Evolutionary conservation across 2,329 filamentous ascomycete species (phyloP).

Genomic region (Didymellaceae sp.): DNA sequence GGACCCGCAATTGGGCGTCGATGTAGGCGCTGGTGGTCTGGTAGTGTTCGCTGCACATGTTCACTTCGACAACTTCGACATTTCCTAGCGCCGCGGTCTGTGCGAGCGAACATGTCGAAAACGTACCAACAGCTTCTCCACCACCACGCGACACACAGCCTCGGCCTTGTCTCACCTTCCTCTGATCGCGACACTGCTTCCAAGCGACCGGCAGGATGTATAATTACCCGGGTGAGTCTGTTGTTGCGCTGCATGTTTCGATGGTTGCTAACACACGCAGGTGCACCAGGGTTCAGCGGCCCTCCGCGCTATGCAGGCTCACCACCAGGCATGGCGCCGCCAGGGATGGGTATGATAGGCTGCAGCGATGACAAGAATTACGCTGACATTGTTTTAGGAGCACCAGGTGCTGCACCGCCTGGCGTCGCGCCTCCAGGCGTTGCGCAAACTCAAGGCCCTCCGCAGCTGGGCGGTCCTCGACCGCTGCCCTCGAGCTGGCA

Average conservation of each 20-base stretch:
- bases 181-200: not conserved
- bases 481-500: slow-evolving; percentile 85
- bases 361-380: not conserved
- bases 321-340: slow-evolving; percentile 76
- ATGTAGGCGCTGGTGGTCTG: not conserved
- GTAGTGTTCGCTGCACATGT: not conserved
- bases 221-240: slow-evolving; percentile 43
- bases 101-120: slow-evolving; percentile 20
- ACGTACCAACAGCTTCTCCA: slow-evolving; percentile 3
- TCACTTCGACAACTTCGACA: slow-evolving; percentile 28
- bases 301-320: slow-evolving; percentile 77
- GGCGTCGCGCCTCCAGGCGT: slow-evolving; percentile 79
- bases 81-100: slow-evolving; percentile 31
- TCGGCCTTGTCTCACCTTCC: not conserved
- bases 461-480: slow-evolving; percentile 80
- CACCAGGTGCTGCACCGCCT: slow-evolving; percentile 63
- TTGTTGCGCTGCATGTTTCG: not conserved
- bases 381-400: slow-evolving; percentile 1
- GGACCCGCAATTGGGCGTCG: slow-evolving; percentile 6
- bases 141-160: not conserved
- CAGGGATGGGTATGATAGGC: slow-evolving; percentile 74
- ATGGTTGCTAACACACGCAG: slow-evolving; percentile 35
- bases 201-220: slow-evolving; percentile 36
- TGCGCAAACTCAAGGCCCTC: slow-evolving; percentile 71
- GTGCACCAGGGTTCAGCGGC: slow-evolving; percentile 70